These are phyloP conservation scores for Arachis monticola DNA, from an alignment of 331 rosid genomes.

Conservation along the genomic window DNA sequence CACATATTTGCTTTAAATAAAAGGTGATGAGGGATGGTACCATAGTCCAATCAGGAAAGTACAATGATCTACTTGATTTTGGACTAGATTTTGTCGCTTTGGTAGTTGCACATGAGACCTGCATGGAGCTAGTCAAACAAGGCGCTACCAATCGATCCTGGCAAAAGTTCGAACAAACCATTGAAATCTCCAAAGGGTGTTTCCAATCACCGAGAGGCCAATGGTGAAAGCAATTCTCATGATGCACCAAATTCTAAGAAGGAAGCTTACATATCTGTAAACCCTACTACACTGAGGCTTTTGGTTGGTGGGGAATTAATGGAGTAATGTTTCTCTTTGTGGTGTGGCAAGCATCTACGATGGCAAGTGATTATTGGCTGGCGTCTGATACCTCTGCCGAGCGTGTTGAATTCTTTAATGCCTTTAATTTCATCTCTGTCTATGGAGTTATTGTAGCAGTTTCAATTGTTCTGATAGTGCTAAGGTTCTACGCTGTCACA, in stretches of 20 bases:
- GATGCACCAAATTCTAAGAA: constrained; percentile 56
- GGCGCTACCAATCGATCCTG: constrained; percentile 37
- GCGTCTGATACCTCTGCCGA: constrained; percentile 75
- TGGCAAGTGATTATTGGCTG: constrained; percentile 88
- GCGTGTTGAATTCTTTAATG: constrained; percentile 53
- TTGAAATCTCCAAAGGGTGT: constrained; percentile 44
- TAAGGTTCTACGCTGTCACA: constrained; percentile 53
- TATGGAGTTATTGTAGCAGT: constrained; percentile 52
- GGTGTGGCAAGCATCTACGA: constrained; percentile 65
- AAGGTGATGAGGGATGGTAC: constrained; percentile 88
- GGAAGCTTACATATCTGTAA: constrained; percentile 65
- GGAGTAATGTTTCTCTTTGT: constrained; percentile 50
- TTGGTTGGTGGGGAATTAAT: constrained; percentile 74
- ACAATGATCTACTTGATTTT: constrained; percentile 56
- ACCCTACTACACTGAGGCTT: constrained; percentile 81
- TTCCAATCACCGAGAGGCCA: constrained; percentile 43
- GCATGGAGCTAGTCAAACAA: constrained; percentile 85
- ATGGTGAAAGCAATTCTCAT: constrained; percentile 55
- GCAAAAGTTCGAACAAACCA: constrained; percentile 47
- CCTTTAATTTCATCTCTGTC: constrained; percentile 60
- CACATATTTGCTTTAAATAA: constrained; percentile 17
- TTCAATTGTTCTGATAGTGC: constrained; percentile 50
- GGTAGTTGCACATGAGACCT: constrained; percentile 84
- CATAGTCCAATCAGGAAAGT: constrained; percentile 81
- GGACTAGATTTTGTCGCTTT: constrained; percentile 76